phyloP scores from a whole-genome alignment of 2,329 filamentous ascomycete genomes.

The Colletotrichum nymphaeae region DNA sequence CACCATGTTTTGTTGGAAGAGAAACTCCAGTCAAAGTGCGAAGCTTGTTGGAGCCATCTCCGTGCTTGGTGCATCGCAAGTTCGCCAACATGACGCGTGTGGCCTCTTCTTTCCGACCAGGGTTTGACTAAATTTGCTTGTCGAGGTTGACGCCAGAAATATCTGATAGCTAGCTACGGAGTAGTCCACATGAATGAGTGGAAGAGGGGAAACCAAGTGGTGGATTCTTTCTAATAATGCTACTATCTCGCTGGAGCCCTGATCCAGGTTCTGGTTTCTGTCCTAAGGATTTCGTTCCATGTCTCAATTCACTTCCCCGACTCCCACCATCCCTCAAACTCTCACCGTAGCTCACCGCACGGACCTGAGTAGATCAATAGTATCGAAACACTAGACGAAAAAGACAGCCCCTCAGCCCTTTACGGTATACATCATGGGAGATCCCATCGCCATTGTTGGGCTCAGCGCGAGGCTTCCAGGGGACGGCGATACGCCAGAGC shows the following conservation, averaged over 20 bases:
- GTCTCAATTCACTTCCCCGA: background rate
- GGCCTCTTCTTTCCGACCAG: too few species aligned
- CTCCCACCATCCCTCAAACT: background rate
- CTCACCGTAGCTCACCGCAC: conserved; percentile 22
- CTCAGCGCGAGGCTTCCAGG: conserved; percentile 59
- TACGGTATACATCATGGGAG: conserved; percentile 31
- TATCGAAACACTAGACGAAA: background rate
- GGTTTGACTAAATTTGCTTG: background rate
- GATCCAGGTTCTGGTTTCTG: conserved; percentile 7
- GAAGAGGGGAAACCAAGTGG: background rate
- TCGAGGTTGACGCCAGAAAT: background rate
- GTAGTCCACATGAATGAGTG: background rate
- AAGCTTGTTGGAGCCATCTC: background rate
- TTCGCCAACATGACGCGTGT: background rate
- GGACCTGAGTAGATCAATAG: conserved; percentile 9
- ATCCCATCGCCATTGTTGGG: conserved; percentile 59
- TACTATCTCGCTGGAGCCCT: conserved; percentile 14
- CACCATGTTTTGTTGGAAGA: background rate
- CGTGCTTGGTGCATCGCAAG: background rate
- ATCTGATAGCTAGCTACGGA: too few species aligned
- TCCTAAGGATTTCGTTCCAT: conserved; percentile 7
- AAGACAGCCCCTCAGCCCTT: background rate
- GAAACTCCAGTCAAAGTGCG: background rate
- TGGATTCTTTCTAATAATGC: conserved; percentile 14
- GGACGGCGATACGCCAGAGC: conserved; percentile 51